Conservation (phyloP, 108 stramenopile species). For the Cyclotella baltica region DNA sequence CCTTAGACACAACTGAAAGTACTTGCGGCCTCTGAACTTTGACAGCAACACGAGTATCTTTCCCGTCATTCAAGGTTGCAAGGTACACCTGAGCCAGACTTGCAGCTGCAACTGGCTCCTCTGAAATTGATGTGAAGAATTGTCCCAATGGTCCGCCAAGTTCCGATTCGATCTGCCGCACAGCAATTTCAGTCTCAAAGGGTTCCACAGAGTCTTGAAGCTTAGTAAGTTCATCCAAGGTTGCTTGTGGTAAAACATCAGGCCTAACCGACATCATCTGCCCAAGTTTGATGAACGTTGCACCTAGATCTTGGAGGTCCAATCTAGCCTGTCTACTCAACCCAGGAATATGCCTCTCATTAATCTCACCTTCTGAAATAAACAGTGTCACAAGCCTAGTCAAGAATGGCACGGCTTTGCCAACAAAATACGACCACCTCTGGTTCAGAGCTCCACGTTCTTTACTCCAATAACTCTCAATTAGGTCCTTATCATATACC, state of each 20-base stretch:
- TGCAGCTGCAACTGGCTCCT: constrained; percentile 92
- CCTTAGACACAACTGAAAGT: constrained; percentile 82
- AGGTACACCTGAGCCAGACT: constrained; percentile 89
- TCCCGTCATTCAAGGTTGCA: constrained; percentile 81
- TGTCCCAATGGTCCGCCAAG: constrained; percentile 84
- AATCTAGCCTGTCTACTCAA: constrained; percentile 85
- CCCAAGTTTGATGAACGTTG: constrained; percentile 85
- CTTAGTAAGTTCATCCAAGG: constrained; percentile 88
- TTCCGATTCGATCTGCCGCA: constrained; percentile 84
- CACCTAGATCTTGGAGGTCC: constrained; percentile 94
- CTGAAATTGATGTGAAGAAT: constrained; percentile 87
- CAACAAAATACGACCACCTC: constrained; percentile 92
- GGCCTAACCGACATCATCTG: constrained; percentile 92
- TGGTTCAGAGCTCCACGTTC: constrained; percentile 88
- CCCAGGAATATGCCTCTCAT: constrained; percentile 82
- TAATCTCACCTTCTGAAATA: constrained; percentile 85
- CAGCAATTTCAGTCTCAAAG: constrained; percentile 85
- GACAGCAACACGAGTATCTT: constrained; percentile 83
- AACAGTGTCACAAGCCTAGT: constrained; percentile 79
- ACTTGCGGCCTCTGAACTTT: constrained; percentile 92
- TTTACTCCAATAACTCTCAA: constrained; percentile 91
- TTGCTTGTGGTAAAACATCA: constrained; percentile 91
- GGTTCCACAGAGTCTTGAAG: constrained; percentile 92
- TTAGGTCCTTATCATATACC: constrained; percentile 90
- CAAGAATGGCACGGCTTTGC: constrained; percentile 90